phyloP scores from a whole-genome alignment of 1,139 yeast genomes.

The Saccharomyces pastorianus region DNA sequence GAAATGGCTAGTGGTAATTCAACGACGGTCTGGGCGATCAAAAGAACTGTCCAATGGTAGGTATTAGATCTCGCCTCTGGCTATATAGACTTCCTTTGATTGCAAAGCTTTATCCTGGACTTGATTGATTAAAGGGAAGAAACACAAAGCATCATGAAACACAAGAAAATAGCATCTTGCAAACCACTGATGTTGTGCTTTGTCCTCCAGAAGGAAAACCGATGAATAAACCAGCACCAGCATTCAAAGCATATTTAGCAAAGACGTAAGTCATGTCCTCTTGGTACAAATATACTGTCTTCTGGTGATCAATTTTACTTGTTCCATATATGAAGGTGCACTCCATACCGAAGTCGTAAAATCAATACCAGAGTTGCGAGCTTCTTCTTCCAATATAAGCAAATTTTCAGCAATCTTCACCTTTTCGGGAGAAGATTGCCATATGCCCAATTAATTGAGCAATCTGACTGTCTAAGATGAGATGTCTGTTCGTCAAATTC shows the following conservation, averaged over 20 bases:
- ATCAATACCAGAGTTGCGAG: constrained; percentile 14
- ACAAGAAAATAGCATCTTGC: constrained; percentile 45
- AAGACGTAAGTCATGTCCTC: constrained; percentile 39
- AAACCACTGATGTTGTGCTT: constrained; percentile 44
- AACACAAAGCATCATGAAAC: constrained; percentile 43
- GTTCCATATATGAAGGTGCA: constrained; percentile 27
- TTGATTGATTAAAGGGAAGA: constrained; percentile 48
- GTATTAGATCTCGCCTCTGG: constrained; percentile 53
- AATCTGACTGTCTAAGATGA: not conserved
- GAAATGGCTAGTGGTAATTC: constrained; percentile 46
- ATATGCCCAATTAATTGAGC: constrained; percentile 36
- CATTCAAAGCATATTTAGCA: constrained; percentile 35
- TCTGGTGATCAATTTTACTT: constrained; percentile 30
- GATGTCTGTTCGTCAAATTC: constrained; percentile 31
- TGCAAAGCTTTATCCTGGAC: constrained; percentile 47
- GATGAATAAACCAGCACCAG: constrained; percentile 43
- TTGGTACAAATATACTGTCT: constrained; percentile 34
- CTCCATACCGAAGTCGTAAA: constrained; percentile 31
- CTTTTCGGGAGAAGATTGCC: constrained; percentile 37
- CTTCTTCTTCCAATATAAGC: constrained; percentile 20
- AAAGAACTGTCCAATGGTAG: constrained; percentile 52
- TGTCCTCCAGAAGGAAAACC: constrained; percentile 50
- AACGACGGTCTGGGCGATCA: constrained; percentile 41
- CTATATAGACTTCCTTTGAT: constrained; percentile 48
- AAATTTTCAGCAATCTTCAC: constrained; percentile 21